These are phyloP conservation scores for Erucastrum elatum DNA, from an alignment of 345 rosid genomes.

Conservation along the genomic window DNA sequence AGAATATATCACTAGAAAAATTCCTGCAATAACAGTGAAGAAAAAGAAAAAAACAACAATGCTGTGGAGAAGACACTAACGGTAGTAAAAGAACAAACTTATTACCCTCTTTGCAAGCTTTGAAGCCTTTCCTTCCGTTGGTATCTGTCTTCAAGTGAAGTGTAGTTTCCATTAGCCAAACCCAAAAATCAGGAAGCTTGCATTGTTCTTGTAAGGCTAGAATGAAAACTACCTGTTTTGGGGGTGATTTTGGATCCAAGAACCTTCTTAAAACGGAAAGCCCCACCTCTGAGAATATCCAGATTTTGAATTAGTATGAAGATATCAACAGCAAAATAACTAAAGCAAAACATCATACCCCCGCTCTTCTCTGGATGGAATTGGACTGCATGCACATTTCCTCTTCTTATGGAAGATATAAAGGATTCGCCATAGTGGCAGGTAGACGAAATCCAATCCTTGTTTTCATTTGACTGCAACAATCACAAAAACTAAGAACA, in stretches of 20 bases:
- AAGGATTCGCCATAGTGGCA: slow-evolving; percentile 80
- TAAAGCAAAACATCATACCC: slow-evolving; percentile 50
- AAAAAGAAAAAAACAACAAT: not conserved
- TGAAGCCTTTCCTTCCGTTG: slow-evolving; percentile 67
- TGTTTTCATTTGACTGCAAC: slow-evolving; percentile 66
- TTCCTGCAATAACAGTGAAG: not conserved
- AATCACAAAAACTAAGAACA: not conserved
- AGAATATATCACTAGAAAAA: not conserved
- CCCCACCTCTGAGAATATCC: slow-evolving; percentile 74
- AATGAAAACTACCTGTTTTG: slow-evolving; percentile 56
- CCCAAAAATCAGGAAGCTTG: slow-evolving; percentile 17
- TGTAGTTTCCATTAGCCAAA: slow-evolving; percentile 52
- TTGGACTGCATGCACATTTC: slow-evolving; percentile 97
- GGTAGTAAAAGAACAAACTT: not conserved
- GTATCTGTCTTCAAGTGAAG: slow-evolving; percentile 74
- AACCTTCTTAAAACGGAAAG: slow-evolving; percentile 86
- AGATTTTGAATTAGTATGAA: slow-evolving; percentile 27
- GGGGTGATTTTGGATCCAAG: slow-evolving; percentile 55
- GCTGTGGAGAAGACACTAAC: not conserved
- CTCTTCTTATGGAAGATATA: slow-evolving; percentile 85
- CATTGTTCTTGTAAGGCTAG: slow-evolving; percentile 8
- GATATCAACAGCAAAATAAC: slow-evolving; percentile 5
- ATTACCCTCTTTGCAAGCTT: slow-evolving; percentile 96
- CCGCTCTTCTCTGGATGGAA: slow-evolving; percentile 99
- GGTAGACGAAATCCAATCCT: slow-evolving; percentile 89